Percentiles rank a stretch among this genome's conserved stretches.
Evolutionary conservation across 2,329 filamentous ascomycete genomes (phyloP).

Genomic region (Cordyceps cateniannulata): DNA sequence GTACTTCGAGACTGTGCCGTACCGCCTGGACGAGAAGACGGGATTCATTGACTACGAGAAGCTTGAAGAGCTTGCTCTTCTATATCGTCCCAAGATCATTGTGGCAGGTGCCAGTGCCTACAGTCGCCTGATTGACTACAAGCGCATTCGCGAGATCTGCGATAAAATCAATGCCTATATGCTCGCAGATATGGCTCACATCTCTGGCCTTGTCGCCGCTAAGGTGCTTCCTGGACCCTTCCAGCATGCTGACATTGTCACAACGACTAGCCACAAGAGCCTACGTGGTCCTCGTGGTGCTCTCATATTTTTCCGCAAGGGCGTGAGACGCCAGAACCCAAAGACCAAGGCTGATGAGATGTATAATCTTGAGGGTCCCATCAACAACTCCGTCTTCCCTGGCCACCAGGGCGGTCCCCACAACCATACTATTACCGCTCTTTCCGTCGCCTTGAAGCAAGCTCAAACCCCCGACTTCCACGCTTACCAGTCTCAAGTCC

Average conservation of each 20-base stretch:
- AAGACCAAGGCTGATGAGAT: conserved; percentile 81
- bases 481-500: conserved; percentile 83
- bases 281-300: conserved; percentile 90
- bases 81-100: conserved; percentile 94
- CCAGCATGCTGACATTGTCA: conserved; percentile 85
- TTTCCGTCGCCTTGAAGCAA: conserved; percentile 92
- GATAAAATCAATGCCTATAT: conserved; percentile 91
- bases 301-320: conserved; percentile 97
- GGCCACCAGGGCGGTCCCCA: conserved; percentile 97
- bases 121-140: conserved; percentile 92
- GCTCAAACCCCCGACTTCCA: conserved; percentile 85
- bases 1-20: conserved; percentile 97
- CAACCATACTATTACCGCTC: conserved; percentile 97
- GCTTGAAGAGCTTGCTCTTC: conserved; percentile 75
- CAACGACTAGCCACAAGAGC: conserved; percentile 97
- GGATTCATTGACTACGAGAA: conserved; percentile 93
- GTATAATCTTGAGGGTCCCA: conserved; percentile 87
- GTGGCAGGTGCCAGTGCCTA: conserved; percentile 94
- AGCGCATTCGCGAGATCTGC: conserved; percentile 81
- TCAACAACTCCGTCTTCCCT: conserved; percentile 95
- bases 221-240: conserved; percentile 90
- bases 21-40: conserved; percentile 82
- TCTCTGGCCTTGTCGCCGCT: conserved; percentile 88
- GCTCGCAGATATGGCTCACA: conserved; percentile 93
- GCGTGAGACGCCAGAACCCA: conserved; percentile 72